Evolutionary conservation across 2,329 filamentous ascomycete genomes (phyloP).

Genomic region (Arthrobotrys entomopaga): DNA sequence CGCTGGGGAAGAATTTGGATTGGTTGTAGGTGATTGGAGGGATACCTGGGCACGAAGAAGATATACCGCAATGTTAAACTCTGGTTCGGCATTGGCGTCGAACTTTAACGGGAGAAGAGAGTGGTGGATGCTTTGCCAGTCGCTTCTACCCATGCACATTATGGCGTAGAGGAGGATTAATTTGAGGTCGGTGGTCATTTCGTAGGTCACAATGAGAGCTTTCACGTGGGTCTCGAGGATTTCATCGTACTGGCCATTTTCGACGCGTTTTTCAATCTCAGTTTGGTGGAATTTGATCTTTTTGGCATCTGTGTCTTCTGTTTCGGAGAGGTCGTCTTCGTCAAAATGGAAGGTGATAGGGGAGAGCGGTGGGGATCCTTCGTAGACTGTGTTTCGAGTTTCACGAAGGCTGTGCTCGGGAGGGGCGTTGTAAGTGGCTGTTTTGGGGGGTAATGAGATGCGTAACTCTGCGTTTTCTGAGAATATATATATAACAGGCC

Average conservation of each 20-base stretch:
- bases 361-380: not conserved
- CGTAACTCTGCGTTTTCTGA: too few relatives aligned
- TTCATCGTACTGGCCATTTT: slow-evolving; percentile 5
- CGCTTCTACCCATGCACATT: not conserved
- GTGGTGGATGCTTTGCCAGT: not conserved
- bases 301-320: not conserved
- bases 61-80: slow-evolving; percentile 12
- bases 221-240: not conserved
- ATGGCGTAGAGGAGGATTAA: slow-evolving; percentile 2
- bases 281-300: slow-evolving; percentile 5
- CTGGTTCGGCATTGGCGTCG: not conserved
- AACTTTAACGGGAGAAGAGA: not conserved
- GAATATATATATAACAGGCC: too few relatives aligned
- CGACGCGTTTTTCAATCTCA: not conserved
- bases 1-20: too few relatives aligned
- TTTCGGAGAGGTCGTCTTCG: slow-evolving; percentile 18
- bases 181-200: not conserved
- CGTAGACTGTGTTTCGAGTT: not conserved
- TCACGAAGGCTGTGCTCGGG: not conserved
- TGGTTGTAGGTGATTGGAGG: not conserved
- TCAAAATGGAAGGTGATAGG: slow-evolving; percentile 16
- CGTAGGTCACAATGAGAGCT: not conserved
- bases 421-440: not conserved
- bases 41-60: slow-evolving; percentile 9
- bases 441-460: too few relatives aligned